Base-by-base conservation (phyloP, 148 eudicot genomes). In the Nepenthes gracilis region DNA sequence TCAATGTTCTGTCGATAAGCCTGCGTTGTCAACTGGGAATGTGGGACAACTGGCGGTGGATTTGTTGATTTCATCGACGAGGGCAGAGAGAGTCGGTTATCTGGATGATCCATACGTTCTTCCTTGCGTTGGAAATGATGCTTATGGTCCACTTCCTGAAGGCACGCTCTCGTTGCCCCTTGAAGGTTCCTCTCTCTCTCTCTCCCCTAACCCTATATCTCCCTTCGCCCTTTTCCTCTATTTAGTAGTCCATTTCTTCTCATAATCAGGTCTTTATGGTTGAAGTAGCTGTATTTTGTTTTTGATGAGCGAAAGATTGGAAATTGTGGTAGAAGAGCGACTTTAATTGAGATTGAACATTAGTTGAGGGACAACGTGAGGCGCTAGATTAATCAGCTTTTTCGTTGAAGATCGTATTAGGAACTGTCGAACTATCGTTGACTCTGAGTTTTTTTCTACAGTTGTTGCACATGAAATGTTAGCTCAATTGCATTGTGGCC, bases 11-110 rank as follows among this genome's bases (percentile, higher is more conserved):
- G 23, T 23, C 23, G 23, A 23, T 23, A 23, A 92, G 98, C 98
- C 98, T 6, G 96, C 96, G 66, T 65, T 93, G 55, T 93, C 98
- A 60, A 86, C 88, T 12, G 96, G 98, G 14, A 93, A 88, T 68
- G 98, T 93, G 36, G 98, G 96, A 2, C 96, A 92, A 74, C 66
- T 93, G 47, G 94, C 96, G 35, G 91, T 88, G 40, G 98, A 93
- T 78, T 76, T 88, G 66, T 57, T 93, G 77, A 72, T 93, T 48
- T 71, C 87, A 47, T 78, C 98, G 0, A 71, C 69, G 2, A 64
- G 62, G 69, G 82, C 91, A 4, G 76, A 84, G 60, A 80, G 78
- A 77, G 66, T 86, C 12, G 98, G 96, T 9, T 93, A 61, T 52
- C 66, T 93, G 55, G 96, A 93, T 64, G 96, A 93, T 59, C 95